phyloP scores from a whole-genome alignment of 768 basidiomycete genomes.

The Lentinula aciculospora region DNA sequence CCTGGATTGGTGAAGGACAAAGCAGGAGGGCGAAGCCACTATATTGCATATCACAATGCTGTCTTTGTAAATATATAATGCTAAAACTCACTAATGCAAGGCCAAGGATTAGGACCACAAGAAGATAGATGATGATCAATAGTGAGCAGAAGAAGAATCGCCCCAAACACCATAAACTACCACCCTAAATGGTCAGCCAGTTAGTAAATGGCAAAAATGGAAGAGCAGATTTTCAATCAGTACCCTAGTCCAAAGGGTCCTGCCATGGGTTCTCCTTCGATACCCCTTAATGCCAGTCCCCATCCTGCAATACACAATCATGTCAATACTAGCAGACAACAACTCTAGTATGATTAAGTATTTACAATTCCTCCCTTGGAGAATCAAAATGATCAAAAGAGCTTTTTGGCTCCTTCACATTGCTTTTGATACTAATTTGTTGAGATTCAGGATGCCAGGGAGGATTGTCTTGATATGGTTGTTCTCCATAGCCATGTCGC shows the following conservation, averaged over 20 bases:
- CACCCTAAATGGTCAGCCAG: background rate
- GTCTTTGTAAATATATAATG: background rate
- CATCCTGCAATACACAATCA: background rate
- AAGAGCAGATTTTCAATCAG: background rate
- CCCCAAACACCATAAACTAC: background rate
- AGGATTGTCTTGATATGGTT: background rate
- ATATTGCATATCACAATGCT: background rate
- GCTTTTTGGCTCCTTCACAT: background rate
- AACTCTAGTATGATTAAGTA: too few species aligned
- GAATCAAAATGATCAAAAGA: background rate
- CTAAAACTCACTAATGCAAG: background rate
- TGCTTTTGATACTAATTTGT: too few species aligned
- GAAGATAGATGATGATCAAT: background rate
- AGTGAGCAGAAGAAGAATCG: constrained; percentile 1
- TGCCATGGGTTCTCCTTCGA: background rate
- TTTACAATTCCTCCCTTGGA: background rate
- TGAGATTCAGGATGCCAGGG: too few species aligned
- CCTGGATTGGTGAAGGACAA: background rate
- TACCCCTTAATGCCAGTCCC: background rate
- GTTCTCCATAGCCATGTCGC: background rate
- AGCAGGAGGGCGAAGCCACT: background rate
- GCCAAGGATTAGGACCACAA: background rate
- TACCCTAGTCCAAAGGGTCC: background rate
- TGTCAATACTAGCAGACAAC: background rate
- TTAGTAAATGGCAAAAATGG: background rate